Conservation (phyloP, 176 grass and related monocot genomes). For the Phoenix roebelenii region DNA sequence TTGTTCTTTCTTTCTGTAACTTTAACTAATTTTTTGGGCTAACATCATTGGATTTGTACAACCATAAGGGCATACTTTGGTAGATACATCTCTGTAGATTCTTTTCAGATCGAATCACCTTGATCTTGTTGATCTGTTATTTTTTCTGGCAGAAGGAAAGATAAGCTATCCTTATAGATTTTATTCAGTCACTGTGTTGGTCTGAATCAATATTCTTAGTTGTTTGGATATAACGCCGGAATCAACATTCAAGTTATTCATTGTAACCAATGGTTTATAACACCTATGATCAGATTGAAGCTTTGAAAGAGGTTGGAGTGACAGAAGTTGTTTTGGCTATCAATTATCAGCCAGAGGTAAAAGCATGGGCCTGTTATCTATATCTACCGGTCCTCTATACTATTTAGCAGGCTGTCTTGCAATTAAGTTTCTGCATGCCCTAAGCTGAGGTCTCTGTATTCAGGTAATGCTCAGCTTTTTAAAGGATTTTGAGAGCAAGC, state of each 20-base stretch:
- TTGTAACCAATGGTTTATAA: too few species aligned
- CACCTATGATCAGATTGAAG: not conserved
- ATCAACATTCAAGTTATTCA: too few species aligned
- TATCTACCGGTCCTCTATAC: too few species aligned
- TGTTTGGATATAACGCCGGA: too few species aligned
- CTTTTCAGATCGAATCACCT: not conserved
- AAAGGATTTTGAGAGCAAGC: conserved; percentile 4
- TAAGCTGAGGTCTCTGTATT: not conserved
- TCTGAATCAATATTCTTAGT: too few species aligned
- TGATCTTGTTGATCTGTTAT: not conserved
- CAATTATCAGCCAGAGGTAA: conserved; percentile 9
- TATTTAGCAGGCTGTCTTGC: too few species aligned
- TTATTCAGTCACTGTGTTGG: too few species aligned
- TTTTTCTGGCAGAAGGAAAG: conserved; percentile 1
- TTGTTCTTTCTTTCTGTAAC: too few species aligned
- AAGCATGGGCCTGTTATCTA: too few species aligned
- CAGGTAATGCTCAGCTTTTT: conserved; percentile 2
- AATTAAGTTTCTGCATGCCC: too few species aligned
- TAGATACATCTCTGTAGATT: conserved; percentile 36
- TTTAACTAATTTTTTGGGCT: too few species aligned
- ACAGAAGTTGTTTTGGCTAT: conserved; percentile 4
- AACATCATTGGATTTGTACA: conserved; percentile 3
- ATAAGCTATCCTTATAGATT: not conserved
- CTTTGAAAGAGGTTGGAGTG: conserved; percentile 5
- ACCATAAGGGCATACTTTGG: conserved; percentile 11